Base-by-base conservation (phyloP, 306 rosid genomes). In the Acacia crassicarpa region DNA sequence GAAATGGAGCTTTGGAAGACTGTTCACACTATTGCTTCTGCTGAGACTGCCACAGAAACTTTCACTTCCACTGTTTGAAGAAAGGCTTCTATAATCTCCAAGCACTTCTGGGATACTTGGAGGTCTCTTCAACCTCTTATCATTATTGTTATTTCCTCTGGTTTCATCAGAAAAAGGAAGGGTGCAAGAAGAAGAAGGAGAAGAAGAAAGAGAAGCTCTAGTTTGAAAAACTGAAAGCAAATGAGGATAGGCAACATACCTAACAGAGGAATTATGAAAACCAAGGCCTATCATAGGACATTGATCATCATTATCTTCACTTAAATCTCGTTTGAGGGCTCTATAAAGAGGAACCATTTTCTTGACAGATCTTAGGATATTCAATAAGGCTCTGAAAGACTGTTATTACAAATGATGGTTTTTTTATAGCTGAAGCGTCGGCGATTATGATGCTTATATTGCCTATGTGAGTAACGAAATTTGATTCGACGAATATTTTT, bases 321-420 rank as follows among this genome's bases (percentile, higher is more conserved):
- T 77, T 25, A 74, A 67, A 33, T 84, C 87, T 0, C 77, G 17
- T 32, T 74, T 86, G 67, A 77, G 32, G 68, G 40, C 65, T 63
- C 82, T 67, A 86, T 44, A 74, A 78, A 46, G 71, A 17, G 35
- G 75, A 71, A 4, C 2, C 75, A 71, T 71, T 41, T 2, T 44
- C 9, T 10, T 44, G 10, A 46, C 17, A 44, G 5, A 45, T 77
- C 75, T 92, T 89, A 79, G 54, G 84, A 86, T 92, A 3, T 90
- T 88, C 92, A 89, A 87, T 70, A 82, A 82, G 69, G 83, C 91
- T 44, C 82, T 91, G 91, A 88, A 86, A 75, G 78, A 81, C 53
- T 48, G 2, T 4, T 33, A 33, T 16, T 43, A 74, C 41, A 61
- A 27, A 11, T 72, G 33, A 69, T 9, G 25, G 14, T 22, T 22